phyloP scores from a whole-genome alignment of 192 early-diverging fungal species.

The Backusella morwellensis region DNA sequence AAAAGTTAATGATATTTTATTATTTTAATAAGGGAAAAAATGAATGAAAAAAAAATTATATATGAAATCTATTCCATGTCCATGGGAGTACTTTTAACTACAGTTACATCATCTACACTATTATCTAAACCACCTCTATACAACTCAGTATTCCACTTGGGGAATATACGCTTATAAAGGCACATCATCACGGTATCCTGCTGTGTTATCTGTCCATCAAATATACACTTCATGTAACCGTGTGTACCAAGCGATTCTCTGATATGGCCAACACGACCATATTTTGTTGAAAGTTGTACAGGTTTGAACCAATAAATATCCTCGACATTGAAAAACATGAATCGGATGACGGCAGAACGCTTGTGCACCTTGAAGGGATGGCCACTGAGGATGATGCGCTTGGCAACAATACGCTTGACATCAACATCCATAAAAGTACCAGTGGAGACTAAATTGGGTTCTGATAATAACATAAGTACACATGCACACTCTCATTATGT shows the following conservation, averaged over 20 bases:
- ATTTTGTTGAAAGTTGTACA: slow-evolving; percentile 88
- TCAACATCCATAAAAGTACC: slow-evolving; percentile 76
- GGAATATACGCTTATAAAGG: slow-evolving; percentile 95
- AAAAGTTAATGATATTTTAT: background rate
- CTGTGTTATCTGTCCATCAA: slow-evolving; percentile 86
- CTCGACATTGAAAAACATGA: slow-evolving; percentile 93
- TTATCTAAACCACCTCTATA: slow-evolving; percentile 33
- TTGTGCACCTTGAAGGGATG: slow-evolving; percentile 95
- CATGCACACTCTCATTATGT: background rate
- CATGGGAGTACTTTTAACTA: slow-evolving; percentile 11
- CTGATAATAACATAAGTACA: slow-evolving; percentile 16
- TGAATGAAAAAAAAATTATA: background rate
- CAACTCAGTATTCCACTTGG: slow-evolving; percentile 88
- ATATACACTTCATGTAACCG: slow-evolving; percentile 94
- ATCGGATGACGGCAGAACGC: slow-evolving; percentile 88
- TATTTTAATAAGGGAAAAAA: background rate
- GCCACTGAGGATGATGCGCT: slow-evolving; percentile 92
- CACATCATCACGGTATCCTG: slow-evolving; percentile 97
- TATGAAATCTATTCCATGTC: slow-evolving; percentile 13
- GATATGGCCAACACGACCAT: slow-evolving; percentile 91
- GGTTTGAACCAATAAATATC: slow-evolving; percentile 97
- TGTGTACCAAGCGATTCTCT: slow-evolving; percentile 93
- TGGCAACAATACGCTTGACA: slow-evolving; percentile 87
- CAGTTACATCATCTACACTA: background rate
- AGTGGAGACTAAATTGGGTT: slow-evolving; percentile 71